phyloP scores from a whole-genome alignment of 257 asterid species.

The Jacaranda mimosifolia region DNA sequence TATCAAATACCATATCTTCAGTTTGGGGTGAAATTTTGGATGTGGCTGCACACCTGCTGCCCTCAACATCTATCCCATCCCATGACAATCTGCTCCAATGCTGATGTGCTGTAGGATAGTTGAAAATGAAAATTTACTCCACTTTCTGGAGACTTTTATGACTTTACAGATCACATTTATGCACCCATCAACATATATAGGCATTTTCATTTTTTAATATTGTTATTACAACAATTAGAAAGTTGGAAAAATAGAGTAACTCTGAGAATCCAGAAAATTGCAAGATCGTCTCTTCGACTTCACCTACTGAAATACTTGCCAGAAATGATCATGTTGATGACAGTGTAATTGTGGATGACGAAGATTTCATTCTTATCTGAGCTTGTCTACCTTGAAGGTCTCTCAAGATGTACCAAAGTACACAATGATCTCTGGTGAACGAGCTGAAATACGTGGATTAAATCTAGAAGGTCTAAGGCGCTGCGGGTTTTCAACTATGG shows the following conservation, averaged over 20 bases:
- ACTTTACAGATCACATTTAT: slow-evolving; percentile 11
- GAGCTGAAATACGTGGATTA: slow-evolving; percentile 94
- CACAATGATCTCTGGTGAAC: slow-evolving; percentile 94
- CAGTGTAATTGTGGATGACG: slow-evolving; percentile 1
- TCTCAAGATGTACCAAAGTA: slow-evolving; percentile 94
- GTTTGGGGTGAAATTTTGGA: neutral
- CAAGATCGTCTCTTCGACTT: slow-evolving; percentile 10
- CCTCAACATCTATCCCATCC: neutral
- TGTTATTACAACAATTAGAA: neutral
- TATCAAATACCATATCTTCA: no score
- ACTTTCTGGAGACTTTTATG: neutral
- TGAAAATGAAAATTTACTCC: neutral
- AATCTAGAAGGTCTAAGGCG: slow-evolving; percentile 94
- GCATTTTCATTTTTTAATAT: neutral
- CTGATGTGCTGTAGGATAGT: neutral
- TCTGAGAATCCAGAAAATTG: slow-evolving; percentile 10
- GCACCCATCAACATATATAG: slow-evolving; percentile 8
- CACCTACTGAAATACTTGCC: slow-evolving; percentile 2
- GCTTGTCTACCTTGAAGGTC: slow-evolving; percentile 52
- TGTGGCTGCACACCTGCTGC: slow-evolving; percentile 11
- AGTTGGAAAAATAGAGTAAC: neutral
- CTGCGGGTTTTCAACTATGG: slow-evolving; percentile 72
- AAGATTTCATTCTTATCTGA: slow-evolving; percentile 14
- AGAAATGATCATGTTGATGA: slow-evolving; percentile 23
- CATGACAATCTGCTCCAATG: neutral